phyloP scores from a whole-genome alignment of 495 filamentous ascomycete genomes.

The Glutinoglossum americanum region DNA sequence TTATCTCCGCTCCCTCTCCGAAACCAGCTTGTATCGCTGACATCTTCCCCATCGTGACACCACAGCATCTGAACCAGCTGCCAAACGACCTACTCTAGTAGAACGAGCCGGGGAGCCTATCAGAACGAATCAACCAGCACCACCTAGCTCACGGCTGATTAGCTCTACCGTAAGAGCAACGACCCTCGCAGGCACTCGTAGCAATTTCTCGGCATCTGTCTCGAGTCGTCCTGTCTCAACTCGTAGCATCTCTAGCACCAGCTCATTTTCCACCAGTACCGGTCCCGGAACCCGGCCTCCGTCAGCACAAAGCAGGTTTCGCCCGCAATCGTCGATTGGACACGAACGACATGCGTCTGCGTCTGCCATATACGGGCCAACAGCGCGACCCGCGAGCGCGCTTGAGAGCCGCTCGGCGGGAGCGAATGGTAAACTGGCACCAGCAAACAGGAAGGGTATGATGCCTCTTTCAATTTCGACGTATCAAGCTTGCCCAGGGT shows the following conservation, averaged over 20 bases:
- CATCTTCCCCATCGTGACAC: neutral
- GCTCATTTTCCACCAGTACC: conserved; percentile 32
- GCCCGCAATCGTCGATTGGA: conserved; percentile 21
- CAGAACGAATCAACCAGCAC: conserved; percentile 19
- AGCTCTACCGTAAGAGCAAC: conserved; percentile 17
- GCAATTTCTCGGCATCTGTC: conserved; percentile 6
- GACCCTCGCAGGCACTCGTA: conserved; percentile 18
- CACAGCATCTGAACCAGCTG: conserved; percentile 22
- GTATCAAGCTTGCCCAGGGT: conserved; percentile 8
- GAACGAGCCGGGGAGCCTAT: conserved; percentile 29
- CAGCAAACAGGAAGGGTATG: conserved; percentile 54
- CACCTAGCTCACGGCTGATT: conserved; percentile 17
- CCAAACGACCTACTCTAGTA: conserved; percentile 36
- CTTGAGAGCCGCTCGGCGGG: conserved; percentile 30
- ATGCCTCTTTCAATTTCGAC: conserved; percentile 15
- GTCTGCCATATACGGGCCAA: neutral
- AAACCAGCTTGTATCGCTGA: neutral
- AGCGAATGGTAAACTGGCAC: conserved; percentile 19
- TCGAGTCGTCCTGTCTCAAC: conserved; percentile 25
- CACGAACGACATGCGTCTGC: neutral
- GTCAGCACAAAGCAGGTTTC: conserved; percentile 19
- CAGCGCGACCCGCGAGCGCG: conserved; percentile 34
- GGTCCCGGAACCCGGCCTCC: conserved; percentile 30
- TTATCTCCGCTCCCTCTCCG: neutral
- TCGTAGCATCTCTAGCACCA: conserved; percentile 25